Conservation (phyloP, 495 filamentous ascomycete species). For the Aspergillus sclerotioniger region DNA sequence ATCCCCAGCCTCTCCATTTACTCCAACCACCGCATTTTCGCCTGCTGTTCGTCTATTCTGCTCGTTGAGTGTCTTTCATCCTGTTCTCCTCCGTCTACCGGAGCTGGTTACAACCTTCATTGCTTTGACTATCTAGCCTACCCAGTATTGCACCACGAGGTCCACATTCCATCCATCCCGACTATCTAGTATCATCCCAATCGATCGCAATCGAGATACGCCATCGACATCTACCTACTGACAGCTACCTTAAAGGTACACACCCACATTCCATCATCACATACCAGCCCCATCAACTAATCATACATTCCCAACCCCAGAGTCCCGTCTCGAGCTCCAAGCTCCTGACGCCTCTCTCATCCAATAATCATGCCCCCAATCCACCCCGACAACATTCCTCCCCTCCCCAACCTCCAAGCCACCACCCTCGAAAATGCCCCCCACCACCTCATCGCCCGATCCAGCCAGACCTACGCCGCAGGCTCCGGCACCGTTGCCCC, state of each 20-base stretch:
- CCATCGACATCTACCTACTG: conserved; percentile 6
- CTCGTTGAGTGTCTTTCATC: not conserved
- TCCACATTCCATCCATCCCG: conserved; percentile 8
- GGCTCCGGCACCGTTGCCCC: conserved; percentile 60
- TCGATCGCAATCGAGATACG: not conserved
- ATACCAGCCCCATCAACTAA: conserved; percentile 12
- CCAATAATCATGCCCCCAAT: conserved; percentile 34
- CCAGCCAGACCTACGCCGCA: conserved; percentile 25
- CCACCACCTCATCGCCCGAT: conserved; percentile 22
- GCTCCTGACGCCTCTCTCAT: conserved; percentile 37
- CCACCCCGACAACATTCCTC: conserved; percentile 1
- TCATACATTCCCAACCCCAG: conserved; percentile 4
- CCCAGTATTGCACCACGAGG: conserved; percentile 3
- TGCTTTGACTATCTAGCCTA: not conserved
- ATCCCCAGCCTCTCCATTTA: conserved; percentile 38
- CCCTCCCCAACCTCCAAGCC: not conserved
- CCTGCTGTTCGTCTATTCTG: not conserved
- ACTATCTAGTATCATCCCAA: not conserved
- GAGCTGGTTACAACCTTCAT: not conserved
- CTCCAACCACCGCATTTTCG: conserved; percentile 45
- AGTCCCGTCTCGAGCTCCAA: conserved; percentile 37
- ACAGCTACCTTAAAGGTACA: too few relatives aligned
- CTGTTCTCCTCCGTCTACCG: conserved; percentile 6
- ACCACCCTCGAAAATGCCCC: conserved; percentile 3
- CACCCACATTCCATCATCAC: conserved; percentile 5